These are phyloP conservation scores for Fusarium phyllophilum DNA, from an alignment of 2,329 filamentous ascomycete genomes.

Conservation along the genomic window DNA sequence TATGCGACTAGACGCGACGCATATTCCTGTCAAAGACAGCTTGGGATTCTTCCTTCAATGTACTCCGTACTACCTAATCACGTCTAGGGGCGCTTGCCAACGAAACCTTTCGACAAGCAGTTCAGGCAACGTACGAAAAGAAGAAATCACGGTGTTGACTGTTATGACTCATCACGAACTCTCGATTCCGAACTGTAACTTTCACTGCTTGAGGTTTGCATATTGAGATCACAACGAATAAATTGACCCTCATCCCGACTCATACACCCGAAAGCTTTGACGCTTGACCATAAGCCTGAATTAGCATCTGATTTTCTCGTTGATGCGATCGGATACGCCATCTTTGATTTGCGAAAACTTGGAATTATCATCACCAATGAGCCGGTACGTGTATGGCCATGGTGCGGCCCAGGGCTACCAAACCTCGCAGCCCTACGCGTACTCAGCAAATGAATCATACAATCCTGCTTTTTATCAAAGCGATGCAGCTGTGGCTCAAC, in stretches of 20 bases:
- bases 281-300: not conserved
- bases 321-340: not conserved
- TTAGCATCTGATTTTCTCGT: not conserved
- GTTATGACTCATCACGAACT: not conserved
- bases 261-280: not conserved
- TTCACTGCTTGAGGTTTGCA: not conserved
- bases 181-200: not conserved
- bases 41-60: constrained; percentile 2
- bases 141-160: not conserved
- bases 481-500: constrained; percentile 7
- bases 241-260: not conserved
- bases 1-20: constrained; percentile 24
- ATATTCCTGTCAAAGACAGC: constrained; percentile 5
- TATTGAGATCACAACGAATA: not conserved
- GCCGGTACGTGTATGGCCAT: constrained; percentile 43
- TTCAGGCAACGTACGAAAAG: not conserved
- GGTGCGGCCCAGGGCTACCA: constrained; percentile 39
- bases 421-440: constrained; percentile 34
- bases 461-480: constrained; percentile 13
- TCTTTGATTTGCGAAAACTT: not conserved
- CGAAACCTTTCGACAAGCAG: not conserved
- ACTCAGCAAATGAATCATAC: constrained; percentile 27
- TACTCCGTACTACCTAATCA: not conserved
- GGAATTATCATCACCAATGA: constrained; percentile 41
- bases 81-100: constrained; percentile 7